phyloP scores from a whole-genome alignment of 2,329 filamentous ascomycete species.

The Aspergillus sp. region DNA sequence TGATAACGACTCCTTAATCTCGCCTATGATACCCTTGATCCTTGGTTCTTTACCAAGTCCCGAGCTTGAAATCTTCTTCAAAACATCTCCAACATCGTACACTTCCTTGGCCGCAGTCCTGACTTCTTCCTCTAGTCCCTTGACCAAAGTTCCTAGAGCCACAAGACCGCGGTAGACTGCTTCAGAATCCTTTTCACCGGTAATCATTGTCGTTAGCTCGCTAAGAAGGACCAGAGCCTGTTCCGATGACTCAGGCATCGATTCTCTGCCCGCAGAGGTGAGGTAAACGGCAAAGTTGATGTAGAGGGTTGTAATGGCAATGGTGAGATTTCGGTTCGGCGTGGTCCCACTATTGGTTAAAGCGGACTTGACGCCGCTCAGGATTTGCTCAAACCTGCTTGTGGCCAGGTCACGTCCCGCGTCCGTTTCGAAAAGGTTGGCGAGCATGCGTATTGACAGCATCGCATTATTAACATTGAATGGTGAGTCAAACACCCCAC shows the following conservation, averaged over 20 bases:
- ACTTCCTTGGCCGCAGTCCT: constrained; percentile 60
- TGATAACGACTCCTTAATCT: constrained; percentile 55
- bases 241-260: constrained; percentile 48
- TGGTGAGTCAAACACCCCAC: constrained; percentile 60
- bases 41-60: constrained; percentile 59
- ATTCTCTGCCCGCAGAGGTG: constrained; percentile 47
- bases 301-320: constrained; percentile 78
- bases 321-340: constrained; percentile 74
- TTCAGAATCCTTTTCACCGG: constrained; percentile 72
- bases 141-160: constrained; percentile 75
- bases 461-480: constrained; percentile 79
- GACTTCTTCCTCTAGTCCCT: constrained; percentile 60
- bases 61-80: constrained; percentile 52
- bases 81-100: constrained; percentile 52
- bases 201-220: constrained; percentile 64
- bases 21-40: constrained; percentile 60
- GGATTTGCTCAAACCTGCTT: constrained; percentile 60
- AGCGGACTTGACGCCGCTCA: constrained; percentile 65
- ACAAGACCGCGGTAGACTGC: constrained; percentile 81
- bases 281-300: constrained; percentile 84
- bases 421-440: constrained; percentile 78
- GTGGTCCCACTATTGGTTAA: constrained; percentile 54
- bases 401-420: constrained; percentile 69
- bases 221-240: constrained; percentile 59
- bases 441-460: constrained; percentile 78